Evolutionary conservation across 2,329 filamentous ascomycete species (phyloP), one percentile per base, ranked within the genome.

Genomic region (Stagonosporopsis chrysanthemi): DNA sequence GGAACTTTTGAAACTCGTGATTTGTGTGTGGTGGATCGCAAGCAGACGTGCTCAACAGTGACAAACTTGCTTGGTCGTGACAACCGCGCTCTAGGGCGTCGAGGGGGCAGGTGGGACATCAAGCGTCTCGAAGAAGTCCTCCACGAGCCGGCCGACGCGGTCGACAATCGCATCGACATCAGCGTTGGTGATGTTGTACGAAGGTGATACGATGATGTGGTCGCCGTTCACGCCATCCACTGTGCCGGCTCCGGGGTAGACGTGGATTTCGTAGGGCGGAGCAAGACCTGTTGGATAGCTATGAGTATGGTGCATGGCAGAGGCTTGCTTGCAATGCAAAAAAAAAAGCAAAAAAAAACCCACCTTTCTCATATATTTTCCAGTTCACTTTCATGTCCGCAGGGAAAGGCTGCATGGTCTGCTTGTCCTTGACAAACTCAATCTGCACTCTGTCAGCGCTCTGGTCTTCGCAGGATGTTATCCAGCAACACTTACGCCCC

Each of bases 141-240:
- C 70, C 22, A 90, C 74, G 17, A 89, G 81, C n/a, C 69, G 75
- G 4, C 72, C 74, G 2, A 86, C 77, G 0, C 76, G 79, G 17
- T 81, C 76, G 2, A 85, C 85, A 50, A 89, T 84, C 23, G 77
- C 68, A 14, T 84, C 79, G 48, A 90, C 77, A 19, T 89, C 85
- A 7, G 79, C 78, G 40, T 76, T 75, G 1, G 82, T 86, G 22
- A 88, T 80, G 41, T 84, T 91, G 74, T 87, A 91, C 0, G 90
- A 82, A 5, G 90, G 90, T 1, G 88, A 84, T 11, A 93, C 67
- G 24, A 92, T 80, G 33, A 91, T 78, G 71, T 91, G 88, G 67
- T 93, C 90, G 9, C 90, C 89, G 1, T 71, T 70, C n/a, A 72
- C 68, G 1, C 83, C 80, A 41, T 90, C 86, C 0, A 79, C 84